Base-by-base conservation (phyloP, 805 yeast genomes). In the Saccharomycopsis fodiens region DNA sequence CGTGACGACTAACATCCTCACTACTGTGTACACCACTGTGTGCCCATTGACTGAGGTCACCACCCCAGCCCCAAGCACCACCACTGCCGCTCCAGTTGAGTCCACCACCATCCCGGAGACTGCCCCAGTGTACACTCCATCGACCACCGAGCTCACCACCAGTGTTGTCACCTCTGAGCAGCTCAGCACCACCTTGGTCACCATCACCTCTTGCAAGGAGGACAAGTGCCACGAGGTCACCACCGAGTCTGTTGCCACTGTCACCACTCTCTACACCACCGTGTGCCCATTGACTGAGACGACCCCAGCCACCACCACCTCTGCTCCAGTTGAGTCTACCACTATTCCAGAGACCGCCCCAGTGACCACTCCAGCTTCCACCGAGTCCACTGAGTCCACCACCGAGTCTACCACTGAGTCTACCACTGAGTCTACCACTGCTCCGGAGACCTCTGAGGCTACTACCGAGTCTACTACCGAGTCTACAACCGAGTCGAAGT, bases 171-270 rank as follows among this genome's bases (percentile, higher is more conserved):
- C 29, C 29, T 25, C 29, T 25, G 29, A 25, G 29, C 10, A 25
- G 29, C 29, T 25, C 10, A 25, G 29, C 10, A 49, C 52, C 32
- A 39, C 42, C 25, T 22, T 35, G 8, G 39, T 51, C 16, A 51
- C 54, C 20, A 39, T 51, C 37, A 51, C 54, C 16, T 48, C 46
- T 42, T 37, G 47, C 21, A 29, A 23, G 10, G 39, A 51, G 32
- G 43, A 48, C 30, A 45, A 50, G 10, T 51, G 54, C 38, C 40
- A 22, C 22, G 17, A 10, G 19, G 40, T 38, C 21, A 42, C 50
- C 25, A 36, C 42, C 17, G 21, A 22, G 12, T 17, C 29, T 15
- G 35, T 38, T 35, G 27, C 19, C 16, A 25, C 23, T 17, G 22
- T 30, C 20, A 29, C 39, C 16, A 45, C 48, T 44, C 25, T 39